phyloP scores from a whole-genome alignment of 345 rosid genomes.

The Schrenkiella parvula region DNA sequence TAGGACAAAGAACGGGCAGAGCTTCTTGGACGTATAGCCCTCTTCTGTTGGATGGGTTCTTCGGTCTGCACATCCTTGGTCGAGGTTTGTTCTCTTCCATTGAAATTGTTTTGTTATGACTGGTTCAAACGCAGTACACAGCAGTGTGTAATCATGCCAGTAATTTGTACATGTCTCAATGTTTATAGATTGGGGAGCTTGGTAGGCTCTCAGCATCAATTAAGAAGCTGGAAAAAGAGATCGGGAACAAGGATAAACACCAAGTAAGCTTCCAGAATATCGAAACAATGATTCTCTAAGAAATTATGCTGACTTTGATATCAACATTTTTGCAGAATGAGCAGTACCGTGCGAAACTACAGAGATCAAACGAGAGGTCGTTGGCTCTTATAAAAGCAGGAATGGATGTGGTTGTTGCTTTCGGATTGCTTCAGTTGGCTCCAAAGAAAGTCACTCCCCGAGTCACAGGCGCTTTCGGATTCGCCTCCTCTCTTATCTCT shows the following conservation, averaged over 20 bases:
- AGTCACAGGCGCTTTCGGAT: slow-evolving; percentile 85
- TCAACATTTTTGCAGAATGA: slow-evolving; percentile 51
- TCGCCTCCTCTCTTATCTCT: slow-evolving; percentile 73
- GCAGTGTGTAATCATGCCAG: not conserved
- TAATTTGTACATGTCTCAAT: not conserved
- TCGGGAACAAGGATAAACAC: slow-evolving; percentile 57
- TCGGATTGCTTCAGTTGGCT: slow-evolving; percentile 81
- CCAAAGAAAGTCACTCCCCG: slow-evolving; percentile 96
- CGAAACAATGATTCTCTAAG: not conserved
- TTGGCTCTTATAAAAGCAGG: slow-evolving; percentile 74
- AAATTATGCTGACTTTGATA: not conserved
- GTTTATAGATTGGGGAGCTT: slow-evolving; percentile 72
- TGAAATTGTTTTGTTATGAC: not conserved
- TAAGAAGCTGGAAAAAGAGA: slow-evolving; percentile 72
- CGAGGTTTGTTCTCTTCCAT: slow-evolving; percentile 53
- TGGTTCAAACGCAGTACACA: not conserved
- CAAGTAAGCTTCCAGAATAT: slow-evolving; percentile 39
- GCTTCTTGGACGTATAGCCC: slow-evolving; percentile 81
- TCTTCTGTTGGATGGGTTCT: slow-evolving; percentile 95
- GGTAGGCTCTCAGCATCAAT: slow-evolving; percentile 79
- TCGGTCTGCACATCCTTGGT: slow-evolving; percentile 76
- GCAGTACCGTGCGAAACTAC: slow-evolving; percentile 58
- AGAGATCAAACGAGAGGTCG: slow-evolving; percentile 83
- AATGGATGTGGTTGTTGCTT: slow-evolving; percentile 83
- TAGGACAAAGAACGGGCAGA: slow-evolving; percentile 91